A percentile compares a stretch with the other conserved stretches of the same genome.
Conservation (phyloP, 371 early-diverging fungal species). For the Mycotypha africana region DNA sequence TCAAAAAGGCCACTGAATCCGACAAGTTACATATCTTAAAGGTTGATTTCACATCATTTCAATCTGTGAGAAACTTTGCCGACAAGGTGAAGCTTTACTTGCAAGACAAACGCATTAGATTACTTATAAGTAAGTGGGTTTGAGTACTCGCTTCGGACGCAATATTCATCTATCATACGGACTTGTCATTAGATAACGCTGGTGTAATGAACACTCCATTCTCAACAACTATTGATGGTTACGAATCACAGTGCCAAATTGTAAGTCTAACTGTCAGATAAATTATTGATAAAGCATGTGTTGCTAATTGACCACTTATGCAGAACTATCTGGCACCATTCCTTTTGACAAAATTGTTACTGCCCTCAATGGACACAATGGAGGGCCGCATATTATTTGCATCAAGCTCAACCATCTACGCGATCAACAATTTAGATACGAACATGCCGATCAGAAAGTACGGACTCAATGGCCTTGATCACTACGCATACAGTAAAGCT, state of each 20-base stretch:
- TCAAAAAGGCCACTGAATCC: not conserved
- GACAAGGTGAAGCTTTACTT: conserved; percentile 9
- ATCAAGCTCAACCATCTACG: conserved; percentile 38
- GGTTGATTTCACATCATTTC: conserved; percentile 19
- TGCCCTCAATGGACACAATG: conserved; percentile 24
- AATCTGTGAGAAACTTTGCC: conserved; percentile 21
- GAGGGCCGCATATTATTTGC: conserved; percentile 29
- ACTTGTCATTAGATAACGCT: conserved; percentile 45
- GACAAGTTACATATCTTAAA: conserved; percentile 7
- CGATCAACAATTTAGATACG: conserved; percentile 15
- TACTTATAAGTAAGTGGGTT: conserved; percentile 30
- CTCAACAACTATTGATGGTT: conserved; percentile 53
- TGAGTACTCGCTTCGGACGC: too few relatives aligned
- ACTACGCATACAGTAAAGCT: conserved; percentile 39
- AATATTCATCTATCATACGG: not conserved
- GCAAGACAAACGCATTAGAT: conserved; percentile 12
- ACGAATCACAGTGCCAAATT: conserved; percentile 65
- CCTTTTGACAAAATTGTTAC: conserved; percentile 17
- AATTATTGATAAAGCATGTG: not conserved
- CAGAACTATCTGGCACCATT: conserved; percentile 39
- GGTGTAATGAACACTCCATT: conserved; percentile 75
- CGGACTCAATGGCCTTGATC: conserved; percentile 22
- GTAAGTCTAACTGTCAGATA: conserved; percentile 3
- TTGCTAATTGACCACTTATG: not conserved
- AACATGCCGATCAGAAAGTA: conserved; percentile 10